A percentile compares a stretch with the other conserved stretches of the same genome.
These are phyloP conservation scores for Aegilops sharonensis DNA, from an alignment of 176 grass and related monocot genomes.

Conservation along the genomic window DNA sequence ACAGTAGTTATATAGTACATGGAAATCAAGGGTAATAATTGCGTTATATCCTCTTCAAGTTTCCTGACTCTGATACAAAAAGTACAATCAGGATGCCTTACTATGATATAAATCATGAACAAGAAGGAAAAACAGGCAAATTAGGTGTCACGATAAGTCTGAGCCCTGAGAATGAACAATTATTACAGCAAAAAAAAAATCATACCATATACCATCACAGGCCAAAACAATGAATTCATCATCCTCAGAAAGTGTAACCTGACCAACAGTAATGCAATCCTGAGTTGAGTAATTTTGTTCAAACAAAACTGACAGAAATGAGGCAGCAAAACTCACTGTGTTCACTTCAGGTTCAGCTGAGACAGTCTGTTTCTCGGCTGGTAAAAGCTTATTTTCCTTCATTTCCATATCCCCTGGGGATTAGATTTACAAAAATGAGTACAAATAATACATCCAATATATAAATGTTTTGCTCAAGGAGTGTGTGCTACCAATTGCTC, in stretches of 20 bases:
- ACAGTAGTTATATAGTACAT: background rate
- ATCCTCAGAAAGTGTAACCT: constrained; percentile 87
- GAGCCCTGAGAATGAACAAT: background rate
- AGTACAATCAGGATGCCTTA: background rate
- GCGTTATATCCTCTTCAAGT: background rate
- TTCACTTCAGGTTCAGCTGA: constrained; percentile 84
- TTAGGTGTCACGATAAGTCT: background rate
- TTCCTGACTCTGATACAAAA: background rate
- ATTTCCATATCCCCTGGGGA: constrained; percentile 85
- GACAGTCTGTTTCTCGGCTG: constrained; percentile 84
- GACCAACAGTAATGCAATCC: constrained; percentile 23
- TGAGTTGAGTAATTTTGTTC: constrained; percentile 16
- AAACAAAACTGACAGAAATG: constrained; percentile 12
- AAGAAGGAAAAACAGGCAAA: background rate
- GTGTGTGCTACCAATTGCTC: constrained; percentile 64
- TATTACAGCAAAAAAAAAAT: background rate
- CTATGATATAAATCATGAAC: constrained; percentile 7
- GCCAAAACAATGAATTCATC: constrained; percentile 94
- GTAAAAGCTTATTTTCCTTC: constrained; percentile 77
- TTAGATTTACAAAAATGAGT: constrained; percentile 12
- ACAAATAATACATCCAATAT: background rate
- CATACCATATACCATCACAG: constrained; percentile 95
- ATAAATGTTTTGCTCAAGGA: constrained; percentile 1
- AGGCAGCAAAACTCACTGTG: constrained; percentile 46
- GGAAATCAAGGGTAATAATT: background rate